Conservation (phyloP, 192 early-diverging fungal genomes). For the Coemansia sp. region DNA sequence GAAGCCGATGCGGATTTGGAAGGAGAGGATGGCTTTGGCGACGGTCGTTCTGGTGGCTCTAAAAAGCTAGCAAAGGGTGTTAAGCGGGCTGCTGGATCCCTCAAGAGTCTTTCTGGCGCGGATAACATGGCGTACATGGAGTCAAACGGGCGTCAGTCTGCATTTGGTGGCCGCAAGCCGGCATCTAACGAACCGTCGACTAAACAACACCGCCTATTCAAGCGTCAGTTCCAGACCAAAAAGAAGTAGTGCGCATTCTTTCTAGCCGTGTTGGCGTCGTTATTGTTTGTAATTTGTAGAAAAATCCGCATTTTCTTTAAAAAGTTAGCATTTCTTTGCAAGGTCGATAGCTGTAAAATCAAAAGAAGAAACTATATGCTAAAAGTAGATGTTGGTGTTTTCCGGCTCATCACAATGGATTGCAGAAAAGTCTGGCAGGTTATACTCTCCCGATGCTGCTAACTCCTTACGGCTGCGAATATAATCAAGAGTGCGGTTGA, state of each 20-base stretch:
- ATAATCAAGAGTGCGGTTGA: conserved; percentile 67
- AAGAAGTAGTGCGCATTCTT: conserved; percentile 11
- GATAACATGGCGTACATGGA: conserved; percentile 96
- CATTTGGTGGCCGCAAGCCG: conserved; percentile 37
- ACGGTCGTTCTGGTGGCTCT: conserved; percentile 39
- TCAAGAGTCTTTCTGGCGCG: conserved; percentile 84
- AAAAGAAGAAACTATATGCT: not conserved
- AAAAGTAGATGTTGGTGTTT: conserved; percentile 4
- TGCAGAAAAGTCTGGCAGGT: conserved; percentile 51
- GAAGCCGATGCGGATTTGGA: conserved; percentile 61
- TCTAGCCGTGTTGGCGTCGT: not conserved
- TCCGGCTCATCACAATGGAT: conserved; percentile 47
- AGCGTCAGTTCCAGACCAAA: conserved; percentile 62
- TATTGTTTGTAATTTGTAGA: too few species aligned
- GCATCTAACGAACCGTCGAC: conserved; percentile 40
- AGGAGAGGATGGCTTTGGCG: conserved; percentile 60
- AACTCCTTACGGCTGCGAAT: conserved; percentile 57
- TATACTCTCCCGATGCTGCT: conserved; percentile 38
- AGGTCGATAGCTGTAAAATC: not conserved
- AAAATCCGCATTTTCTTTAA: too few species aligned
- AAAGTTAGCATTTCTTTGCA: too few species aligned
- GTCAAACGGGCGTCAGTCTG: conserved; percentile 26
- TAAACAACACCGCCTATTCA: conserved; percentile 68
- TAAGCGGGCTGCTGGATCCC: conserved; percentile 60
- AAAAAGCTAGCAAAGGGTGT: conserved; percentile 31